Base-by-base conservation (phyloP, 140 eudicot genomes). In the Stevia rebaudiana region DNA sequence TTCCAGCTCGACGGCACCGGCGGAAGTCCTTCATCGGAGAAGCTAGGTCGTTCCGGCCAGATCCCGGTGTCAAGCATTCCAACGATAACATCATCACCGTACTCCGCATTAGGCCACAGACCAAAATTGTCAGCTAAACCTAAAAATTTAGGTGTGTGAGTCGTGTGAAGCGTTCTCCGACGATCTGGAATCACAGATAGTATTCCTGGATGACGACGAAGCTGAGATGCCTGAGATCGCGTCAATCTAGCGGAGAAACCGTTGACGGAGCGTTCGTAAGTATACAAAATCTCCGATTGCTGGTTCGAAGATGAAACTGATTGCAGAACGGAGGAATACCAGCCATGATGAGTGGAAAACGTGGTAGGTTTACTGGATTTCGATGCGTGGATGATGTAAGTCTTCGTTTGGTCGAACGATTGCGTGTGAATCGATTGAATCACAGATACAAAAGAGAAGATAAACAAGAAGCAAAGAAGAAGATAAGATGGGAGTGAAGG, bases 21-120 rank as follows among this genome's bases (percentile, higher is more conserved):
- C 0, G 90, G 70, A 16, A 88, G 72, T 0, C 87, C 92, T 10
- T 82, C 83, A 11, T 88, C 96, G 33, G 80, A 64, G 71, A 92
- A 92, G 46, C 98, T 92, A 33, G 53, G 73, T 3, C 85, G 67
- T 46, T 88, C 96, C 0, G 98, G 98, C 98, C 98, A 92, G 60
- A 92, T 87, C 0, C 98, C 98, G 12, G 98, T 92, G 33, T 92
- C 98, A 6, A 92, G 87, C 7, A 92, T 87, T 10, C 98, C 98
- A 22, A 92, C 77, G 60, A 92, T 85, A 43, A 92, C 90, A 57
- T 92, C 98, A 47, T 86, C 91, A 2, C 95, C 96, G 64, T 88
- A 92, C 13, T 92, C 78, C 0, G 95, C 62, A 72, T 92, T 79
- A 5, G 95, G 98, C 98, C 98, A 92, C 9, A 92, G 77, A 8